Conservation (phyloP, 768 basidiomycete genomes). For the Mycena indigotica region DNA sequence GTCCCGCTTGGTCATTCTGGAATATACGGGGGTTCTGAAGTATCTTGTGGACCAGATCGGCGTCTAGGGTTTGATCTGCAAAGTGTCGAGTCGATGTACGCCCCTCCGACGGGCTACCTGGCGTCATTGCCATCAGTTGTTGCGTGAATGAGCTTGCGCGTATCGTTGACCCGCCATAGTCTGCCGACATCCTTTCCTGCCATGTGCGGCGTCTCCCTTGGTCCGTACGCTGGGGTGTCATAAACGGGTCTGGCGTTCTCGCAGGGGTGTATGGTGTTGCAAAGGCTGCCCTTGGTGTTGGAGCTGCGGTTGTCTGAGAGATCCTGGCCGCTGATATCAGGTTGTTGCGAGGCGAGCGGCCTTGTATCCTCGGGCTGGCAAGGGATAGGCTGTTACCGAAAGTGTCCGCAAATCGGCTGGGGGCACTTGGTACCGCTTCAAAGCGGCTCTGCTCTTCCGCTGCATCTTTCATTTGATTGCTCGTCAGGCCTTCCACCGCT, state of each 20-base stretch:
- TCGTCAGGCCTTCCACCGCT: conserved; percentile 3
- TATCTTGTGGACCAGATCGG: conserved; percentile 1
- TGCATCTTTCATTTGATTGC: conserved; percentile 4
- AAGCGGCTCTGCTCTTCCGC: background rate
- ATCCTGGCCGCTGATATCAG: background rate
- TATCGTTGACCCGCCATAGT: background rate
- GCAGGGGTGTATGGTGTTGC: background rate
- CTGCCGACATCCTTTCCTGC: background rate
- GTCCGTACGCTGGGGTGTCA: background rate
- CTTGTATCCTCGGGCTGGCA: background rate
- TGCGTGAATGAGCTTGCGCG: background rate
- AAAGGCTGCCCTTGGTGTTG: background rate
- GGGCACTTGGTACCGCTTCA: background rate
- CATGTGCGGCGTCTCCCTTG: background rate
- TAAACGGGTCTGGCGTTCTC: background rate
- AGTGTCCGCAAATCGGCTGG: background rate
- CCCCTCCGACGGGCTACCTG: background rate
- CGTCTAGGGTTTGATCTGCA: conserved; percentile 1
- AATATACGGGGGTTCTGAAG: conserved; percentile 5
- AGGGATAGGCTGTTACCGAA: background rate
- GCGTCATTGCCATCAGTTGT: background rate
- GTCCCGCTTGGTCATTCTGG: no score
- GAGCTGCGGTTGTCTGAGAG: background rate
- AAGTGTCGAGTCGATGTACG: background rate
- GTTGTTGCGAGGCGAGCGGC: background rate